Evolutionary conservation across 768 basidiomycete species (phyloP), one percentile per base, ranked within the genome.

Genomic region (Macrocybe gigantea): DNA sequence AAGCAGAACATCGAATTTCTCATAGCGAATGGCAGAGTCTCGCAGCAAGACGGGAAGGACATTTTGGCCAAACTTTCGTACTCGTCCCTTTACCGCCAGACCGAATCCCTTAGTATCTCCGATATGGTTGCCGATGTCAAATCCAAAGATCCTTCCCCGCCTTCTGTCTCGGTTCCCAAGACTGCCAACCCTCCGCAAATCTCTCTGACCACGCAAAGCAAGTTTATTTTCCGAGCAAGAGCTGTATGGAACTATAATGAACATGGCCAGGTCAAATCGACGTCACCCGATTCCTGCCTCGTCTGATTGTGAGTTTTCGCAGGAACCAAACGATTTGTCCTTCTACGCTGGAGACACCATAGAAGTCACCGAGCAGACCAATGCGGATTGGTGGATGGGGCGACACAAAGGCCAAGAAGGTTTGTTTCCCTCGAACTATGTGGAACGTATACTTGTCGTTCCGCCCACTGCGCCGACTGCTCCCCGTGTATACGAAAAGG

Each of bases 371-470:
- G 75, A 78, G 29, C 82, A 91, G 58, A 85, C 78, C 43, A 88
- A 91, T 51, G 60, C 66, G 5, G 89, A 93, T 61, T 94, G 92
- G 92, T 94, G 91, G 91, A 78, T 76, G 7, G 91, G 91, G n/a
- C 74, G 66, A 51, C 58, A 68, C 48, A 75, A 78, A 36, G 82
- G 82, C 29, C 73, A 64, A 48, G 73, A 80, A 52, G 90, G 83
- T 12, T 70, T 91, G 33, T 90, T 93, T 66, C 91, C 90, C 0
- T 73, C 83, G 13, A 81, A 79, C 54, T 75, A 87, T 48, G 85
- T 88, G 36, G 80, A 85, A 64, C 78, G 74, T 54, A 49, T 83
- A 30, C 45, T 46, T 13, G 58, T 57, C 15, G 50, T 64, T 13
- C 22, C 49, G 10, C 44, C 53, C 44, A 34, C 54, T 9, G 13